Evolutionary conservation across 768 basidiomycete species (phyloP), one percentile per base, ranked within the genome.

Genomic region (Leucocoprinus sp.): DNA sequence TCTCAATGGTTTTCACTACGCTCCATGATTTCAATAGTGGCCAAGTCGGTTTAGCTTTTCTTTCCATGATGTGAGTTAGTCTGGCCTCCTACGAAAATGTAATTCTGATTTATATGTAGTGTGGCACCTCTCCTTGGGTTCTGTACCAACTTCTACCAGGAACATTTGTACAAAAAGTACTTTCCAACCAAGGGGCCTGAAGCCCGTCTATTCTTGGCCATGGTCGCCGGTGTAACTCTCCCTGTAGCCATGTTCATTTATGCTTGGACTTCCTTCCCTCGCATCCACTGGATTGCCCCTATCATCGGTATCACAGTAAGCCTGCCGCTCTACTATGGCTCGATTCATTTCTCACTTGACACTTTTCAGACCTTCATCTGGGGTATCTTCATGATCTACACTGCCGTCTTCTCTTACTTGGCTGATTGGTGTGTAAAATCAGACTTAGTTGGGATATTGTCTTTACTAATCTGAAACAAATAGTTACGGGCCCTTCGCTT

Each of bases 231-330:
- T 0, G 34, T 76, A 35, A 49, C 73, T 11, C 69, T 78, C 38
- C 78, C 80, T 0, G 52, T 56, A 1, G 72, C 71, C n/a, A 78
- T 80, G 67, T 74, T 83, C 61, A 72, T 83, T 42, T 85, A 78
- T 50, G 80, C 79, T 0, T 85, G 80, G 78, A 77, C 76, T 3
- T 70, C 76, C 6, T 71, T 60, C 48, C 50, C 69, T 1, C 48
- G 50, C n/a, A 67, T 82, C 2, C 69, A 66, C 38, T 84, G 81
- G 82, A 71, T 77, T 23, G 74, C 65, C 1, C 68, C 72, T 0
- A 61, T 64, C 18, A 69, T 81, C 22, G 78, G 74, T 8, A 61
- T 80, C 4, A 56, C 57, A n/a, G 66, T 67, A 49, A 51, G 60
- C 35, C 8, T 15, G n/a, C 38, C 35, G n/a, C 26, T 9, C 9